Evolutionary conservation across 345 rosid species (phyloP).

Genomic region (Aquilaria malaccensis): DNA sequence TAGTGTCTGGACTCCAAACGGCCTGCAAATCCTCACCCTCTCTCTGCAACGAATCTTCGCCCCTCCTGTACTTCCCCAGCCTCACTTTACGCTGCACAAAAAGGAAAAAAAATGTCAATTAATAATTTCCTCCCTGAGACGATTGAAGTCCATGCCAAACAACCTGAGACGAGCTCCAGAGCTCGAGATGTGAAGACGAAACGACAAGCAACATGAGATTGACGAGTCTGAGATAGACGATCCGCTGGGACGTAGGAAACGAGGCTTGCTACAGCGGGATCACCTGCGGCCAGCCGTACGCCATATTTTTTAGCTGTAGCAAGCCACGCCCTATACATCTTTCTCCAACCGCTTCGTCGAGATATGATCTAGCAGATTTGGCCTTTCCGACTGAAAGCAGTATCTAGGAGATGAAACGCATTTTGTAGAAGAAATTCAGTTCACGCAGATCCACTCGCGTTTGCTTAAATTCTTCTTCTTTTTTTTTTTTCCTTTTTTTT

Average conservation of each 20-base stretch:
- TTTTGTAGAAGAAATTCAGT: too few species aligned
- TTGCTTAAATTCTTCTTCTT: too few species aligned
- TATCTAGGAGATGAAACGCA: too few species aligned
- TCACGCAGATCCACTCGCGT: too few species aligned
- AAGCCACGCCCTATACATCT: constrained; percentile 80
- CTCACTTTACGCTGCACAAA: constrained; percentile 70
- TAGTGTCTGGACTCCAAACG: constrained; percentile 88
- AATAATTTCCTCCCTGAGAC: background rate
- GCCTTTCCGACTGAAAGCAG: too few species aligned
- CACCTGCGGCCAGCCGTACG: constrained; percentile 99
- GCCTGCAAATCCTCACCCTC: constrained; percentile 88
- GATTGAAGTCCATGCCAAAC: background rate
- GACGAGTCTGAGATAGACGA: constrained; percentile 64
- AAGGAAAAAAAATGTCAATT: constrained; percentile 1
- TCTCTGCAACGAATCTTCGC: constrained; percentile 55
- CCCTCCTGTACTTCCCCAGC: constrained; percentile 80
- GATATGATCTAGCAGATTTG: too few species aligned
- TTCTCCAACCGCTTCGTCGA: constrained; percentile 8
- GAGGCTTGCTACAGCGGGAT: constrained; percentile 62
- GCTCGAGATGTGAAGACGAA: constrained; percentile 80
- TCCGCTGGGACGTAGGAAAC: constrained; percentile 64
- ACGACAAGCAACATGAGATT: constrained; percentile 64
- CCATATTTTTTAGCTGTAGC: constrained; percentile 21
- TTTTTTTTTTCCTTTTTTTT: too few species aligned
- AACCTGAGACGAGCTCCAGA: constrained; percentile 86